Percentiles rank a stretch among this genome's conserved stretches.
Conservation (phyloP, 2,329 filamentous ascomycete genomes). For the Rugonectria rugulosa region DNA sequence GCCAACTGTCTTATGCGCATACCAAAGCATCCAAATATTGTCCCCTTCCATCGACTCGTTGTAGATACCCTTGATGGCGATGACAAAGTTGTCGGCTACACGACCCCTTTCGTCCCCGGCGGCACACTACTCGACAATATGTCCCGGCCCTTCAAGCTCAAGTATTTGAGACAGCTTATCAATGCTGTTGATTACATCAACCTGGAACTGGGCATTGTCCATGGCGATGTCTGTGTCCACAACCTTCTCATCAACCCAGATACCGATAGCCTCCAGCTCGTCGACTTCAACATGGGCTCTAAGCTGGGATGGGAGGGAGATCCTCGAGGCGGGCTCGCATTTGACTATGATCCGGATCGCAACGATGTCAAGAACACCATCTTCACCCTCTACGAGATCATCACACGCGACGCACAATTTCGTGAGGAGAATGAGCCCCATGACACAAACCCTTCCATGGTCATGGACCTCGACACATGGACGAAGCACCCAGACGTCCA, state of each 20-base stretch:
- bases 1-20: slow-evolving; percentile 45
- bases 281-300: slow-evolving; percentile 46
- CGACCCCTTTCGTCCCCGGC: slow-evolving; percentile 42
- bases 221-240: slow-evolving; percentile 48
- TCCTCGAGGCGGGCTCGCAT: slow-evolving; percentile 1
- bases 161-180: slow-evolving; percentile 46
- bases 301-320: slow-evolving; percentile 26
- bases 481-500: slow-evolving; percentile 40
- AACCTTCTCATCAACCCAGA: slow-evolving; percentile 47
- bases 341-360: slow-evolving; percentile 15
- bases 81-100: slow-evolving; percentile 44
- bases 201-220: slow-evolving; percentile 45
- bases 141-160: slow-evolving; percentile 43
- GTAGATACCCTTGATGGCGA: slow-evolving; percentile 41
- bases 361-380: slow-evolving; percentile 45
- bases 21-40: slow-evolving; percentile 46
- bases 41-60: slow-evolving; percentile 45
- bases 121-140: slow-evolving; percentile 42
- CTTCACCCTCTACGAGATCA: slow-evolving; percentile 48
- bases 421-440: slow-evolving; percentile 31
- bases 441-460: slow-evolving; percentile 30
- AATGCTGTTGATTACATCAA: slow-evolving; percentile 44
- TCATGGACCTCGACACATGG: slow-evolving; percentile 37
- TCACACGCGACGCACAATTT: slow-evolving; percentile 41
- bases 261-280: slow-evolving; percentile 43